Conservation (phyloP, 2,329 filamentous ascomycete species). For the Drechslerella coelobrocha region DNA sequence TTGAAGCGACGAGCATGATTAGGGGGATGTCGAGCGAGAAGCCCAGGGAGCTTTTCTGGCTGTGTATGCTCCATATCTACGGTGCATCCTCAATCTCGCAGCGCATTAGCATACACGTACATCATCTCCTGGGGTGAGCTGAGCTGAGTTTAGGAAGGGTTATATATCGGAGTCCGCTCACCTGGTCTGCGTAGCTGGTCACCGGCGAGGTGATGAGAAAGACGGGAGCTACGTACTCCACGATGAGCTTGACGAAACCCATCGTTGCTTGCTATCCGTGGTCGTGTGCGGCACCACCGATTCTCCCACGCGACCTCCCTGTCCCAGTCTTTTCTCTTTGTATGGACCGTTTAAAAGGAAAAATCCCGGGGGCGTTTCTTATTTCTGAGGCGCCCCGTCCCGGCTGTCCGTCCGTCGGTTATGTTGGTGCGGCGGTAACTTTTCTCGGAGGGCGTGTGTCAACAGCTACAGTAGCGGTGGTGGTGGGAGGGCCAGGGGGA, state of each 20-base stretch:
- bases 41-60: slow-evolving; percentile 69
- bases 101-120: slow-evolving; percentile 18
- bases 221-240: slow-evolving; percentile 53
- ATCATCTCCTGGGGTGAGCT: not conserved
- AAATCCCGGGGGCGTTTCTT: no score
- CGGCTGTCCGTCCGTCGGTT: no score
- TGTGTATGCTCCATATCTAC: slow-evolving; percentile 63
- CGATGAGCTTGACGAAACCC: slow-evolving; percentile 50
- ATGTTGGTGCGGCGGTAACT: no score
- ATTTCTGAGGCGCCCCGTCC: no score
- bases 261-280: slow-evolving; percentile 20
- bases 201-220: slow-evolving; percentile 55
- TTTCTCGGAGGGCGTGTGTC: no score
- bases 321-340: no score
- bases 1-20: slow-evolving; percentile 74
- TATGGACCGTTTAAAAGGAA: no score
- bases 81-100: not conserved
- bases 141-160: no score
- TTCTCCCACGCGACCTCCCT: not conserved
- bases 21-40: slow-evolving; percentile 72
- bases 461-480: no score
- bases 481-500: no score
- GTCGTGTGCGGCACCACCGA: not conserved
- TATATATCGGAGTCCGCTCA: slow-evolving; percentile 19
- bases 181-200: slow-evolving; percentile 55